Evolutionary conservation across 2,329 filamentous ascomycete species (phyloP).

Genomic region (Colletotrichum destructivum): DNA sequence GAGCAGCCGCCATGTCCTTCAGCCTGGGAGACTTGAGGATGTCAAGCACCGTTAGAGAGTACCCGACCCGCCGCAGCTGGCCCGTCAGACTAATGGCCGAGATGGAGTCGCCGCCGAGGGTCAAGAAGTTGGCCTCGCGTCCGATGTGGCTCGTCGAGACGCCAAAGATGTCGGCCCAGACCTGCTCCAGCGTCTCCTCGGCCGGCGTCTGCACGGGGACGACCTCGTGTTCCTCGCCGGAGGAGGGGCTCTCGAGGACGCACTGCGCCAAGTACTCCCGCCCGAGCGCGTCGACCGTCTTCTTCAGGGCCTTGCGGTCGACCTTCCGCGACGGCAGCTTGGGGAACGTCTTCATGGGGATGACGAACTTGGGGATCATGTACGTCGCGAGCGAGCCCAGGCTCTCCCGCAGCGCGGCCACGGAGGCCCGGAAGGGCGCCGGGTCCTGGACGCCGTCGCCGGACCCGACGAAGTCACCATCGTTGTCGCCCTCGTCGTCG

Average conservation of each 20-base stretch:
- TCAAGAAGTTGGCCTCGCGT: no score
- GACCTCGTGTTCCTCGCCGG: neutral
- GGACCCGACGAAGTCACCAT: no score
- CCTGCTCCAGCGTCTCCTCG: no score
- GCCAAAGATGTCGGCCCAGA: no score
- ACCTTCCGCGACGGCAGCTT: slow-evolving; percentile 47
- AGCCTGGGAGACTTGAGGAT: slow-evolving; percentile 46
- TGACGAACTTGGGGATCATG: slow-evolving; percentile 48
- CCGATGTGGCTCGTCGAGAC: no score
- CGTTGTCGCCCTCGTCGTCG: neutral
- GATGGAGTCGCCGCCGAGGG: no score
- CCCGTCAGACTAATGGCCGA: slow-evolving; percentile 51
- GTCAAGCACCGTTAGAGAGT: slow-evolving; percentile 45
- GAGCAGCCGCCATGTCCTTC: slow-evolving; percentile 1
- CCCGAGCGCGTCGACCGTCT: neutral
- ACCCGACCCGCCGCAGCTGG: slow-evolving; percentile 45
- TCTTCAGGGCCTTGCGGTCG: slow-evolving; percentile 46
- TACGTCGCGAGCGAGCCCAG: slow-evolving; percentile 45
- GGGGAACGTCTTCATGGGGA: slow-evolving; percentile 46
- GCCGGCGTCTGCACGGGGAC: slow-evolving; percentile 31
- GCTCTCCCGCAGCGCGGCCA: slow-evolving; percentile 28
- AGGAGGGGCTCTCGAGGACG: neutral
- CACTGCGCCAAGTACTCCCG: neutral
- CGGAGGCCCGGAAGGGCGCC: no score
- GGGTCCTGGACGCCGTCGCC: no score